Evolutionary conservation across 2,329 filamentous ascomycete species (phyloP).

Genomic region (Shiraia sp.): DNA sequence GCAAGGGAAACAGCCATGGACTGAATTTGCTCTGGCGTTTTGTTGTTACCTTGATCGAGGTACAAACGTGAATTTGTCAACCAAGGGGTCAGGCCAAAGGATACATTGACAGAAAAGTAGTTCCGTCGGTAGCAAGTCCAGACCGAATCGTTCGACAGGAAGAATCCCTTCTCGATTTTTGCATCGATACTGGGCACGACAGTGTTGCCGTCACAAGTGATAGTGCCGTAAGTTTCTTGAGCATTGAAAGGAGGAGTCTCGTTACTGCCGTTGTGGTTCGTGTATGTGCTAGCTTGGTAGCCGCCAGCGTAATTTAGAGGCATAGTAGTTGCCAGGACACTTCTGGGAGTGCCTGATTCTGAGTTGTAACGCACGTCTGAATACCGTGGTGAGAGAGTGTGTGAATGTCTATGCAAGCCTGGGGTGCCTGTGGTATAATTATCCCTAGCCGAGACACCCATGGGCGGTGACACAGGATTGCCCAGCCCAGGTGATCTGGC

Average conservation of each 20-base stretch:
- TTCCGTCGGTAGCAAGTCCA: slow-evolving; percentile 94
- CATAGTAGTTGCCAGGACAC: slow-evolving; percentile 38
- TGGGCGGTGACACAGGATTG: slow-evolving; percentile 47
- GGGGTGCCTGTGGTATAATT: slow-evolving; percentile 50
- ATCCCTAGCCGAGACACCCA: slow-evolving; percentile 48
- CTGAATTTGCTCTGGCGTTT: slow-evolving; percentile 62
- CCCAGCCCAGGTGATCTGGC: slow-evolving; percentile 47
- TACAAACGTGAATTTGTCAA: slow-evolving; percentile 60
- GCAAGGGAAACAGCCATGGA: slow-evolving; percentile 84
- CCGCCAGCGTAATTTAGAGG: slow-evolving; percentile 26
- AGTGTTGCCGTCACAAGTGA: slow-evolving; percentile 62
- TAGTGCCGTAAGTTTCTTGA: slow-evolving; percentile 59
- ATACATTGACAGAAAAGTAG: slow-evolving; percentile 85
- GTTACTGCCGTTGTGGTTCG: slow-evolving; percentile 17
- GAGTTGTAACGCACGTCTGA: slow-evolving; percentile 42
- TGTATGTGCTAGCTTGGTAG: slow-evolving; percentile 19
- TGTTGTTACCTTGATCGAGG: slow-evolving; percentile 53
- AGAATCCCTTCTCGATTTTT: slow-evolving; percentile 88
- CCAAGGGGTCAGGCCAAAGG: slow-evolving; percentile 71
- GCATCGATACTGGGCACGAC: slow-evolving; percentile 76
- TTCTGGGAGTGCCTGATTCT: slow-evolving; percentile 44
- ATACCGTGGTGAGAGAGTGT: slow-evolving; percentile 41
- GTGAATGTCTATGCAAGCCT: slow-evolving; percentile 38
- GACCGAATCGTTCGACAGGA: slow-evolving; percentile 71
- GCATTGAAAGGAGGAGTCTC: slow-evolving; percentile 52